phyloP scores from a whole-genome alignment of 345 rosid genomes.

The Bretschneidera sinensis region DNA sequence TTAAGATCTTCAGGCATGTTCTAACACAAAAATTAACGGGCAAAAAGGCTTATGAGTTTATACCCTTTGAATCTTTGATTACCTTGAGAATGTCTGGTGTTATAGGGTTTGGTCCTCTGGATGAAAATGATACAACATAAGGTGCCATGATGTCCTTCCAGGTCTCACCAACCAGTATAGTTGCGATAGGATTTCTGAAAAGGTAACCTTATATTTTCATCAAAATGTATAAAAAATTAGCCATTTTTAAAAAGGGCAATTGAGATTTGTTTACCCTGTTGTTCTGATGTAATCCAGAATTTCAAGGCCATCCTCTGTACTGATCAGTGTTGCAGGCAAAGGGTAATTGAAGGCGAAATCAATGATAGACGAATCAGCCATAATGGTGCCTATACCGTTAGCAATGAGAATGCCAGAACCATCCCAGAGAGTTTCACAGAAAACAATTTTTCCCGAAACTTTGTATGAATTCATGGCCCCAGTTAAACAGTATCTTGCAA shows the following conservation, averaged over 20 bases:
- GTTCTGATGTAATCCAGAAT: conserved; percentile 25
- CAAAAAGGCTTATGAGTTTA: too few relatives aligned
- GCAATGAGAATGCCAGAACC: conserved; percentile 18
- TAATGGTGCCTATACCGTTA: conserved; percentile 26
- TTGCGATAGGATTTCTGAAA: conserved; percentile 28
- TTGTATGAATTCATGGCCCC: conserved; percentile 22
- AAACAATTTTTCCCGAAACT: conserved; percentile 25
- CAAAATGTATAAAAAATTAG: too few relatives aligned
- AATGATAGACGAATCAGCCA: conserved; percentile 6
- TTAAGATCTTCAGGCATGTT: background rate
- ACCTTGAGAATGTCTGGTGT: conserved; percentile 31
- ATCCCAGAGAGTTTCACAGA: conserved; percentile 15
- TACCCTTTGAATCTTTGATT: background rate
- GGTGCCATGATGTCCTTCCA: conserved; percentile 24
- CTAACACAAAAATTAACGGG: background rate
- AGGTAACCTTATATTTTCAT: too few relatives aligned
- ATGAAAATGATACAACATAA: conserved; percentile 23
- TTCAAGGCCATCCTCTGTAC: conserved; percentile 14
- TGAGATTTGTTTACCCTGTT: conserved; percentile 13
- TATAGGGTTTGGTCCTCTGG: conserved; percentile 30
- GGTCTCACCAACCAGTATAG: conserved; percentile 15
- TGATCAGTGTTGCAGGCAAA: conserved; percentile 26
- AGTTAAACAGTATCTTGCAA: conserved; percentile 15
- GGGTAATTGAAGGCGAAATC: conserved; percentile 31
- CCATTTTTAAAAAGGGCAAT: too few relatives aligned